Evolutionary conservation across 2,329 filamentous ascomycete genomes (phyloP).

Genomic region (Teratosphaeria gauchensis): DNA sequence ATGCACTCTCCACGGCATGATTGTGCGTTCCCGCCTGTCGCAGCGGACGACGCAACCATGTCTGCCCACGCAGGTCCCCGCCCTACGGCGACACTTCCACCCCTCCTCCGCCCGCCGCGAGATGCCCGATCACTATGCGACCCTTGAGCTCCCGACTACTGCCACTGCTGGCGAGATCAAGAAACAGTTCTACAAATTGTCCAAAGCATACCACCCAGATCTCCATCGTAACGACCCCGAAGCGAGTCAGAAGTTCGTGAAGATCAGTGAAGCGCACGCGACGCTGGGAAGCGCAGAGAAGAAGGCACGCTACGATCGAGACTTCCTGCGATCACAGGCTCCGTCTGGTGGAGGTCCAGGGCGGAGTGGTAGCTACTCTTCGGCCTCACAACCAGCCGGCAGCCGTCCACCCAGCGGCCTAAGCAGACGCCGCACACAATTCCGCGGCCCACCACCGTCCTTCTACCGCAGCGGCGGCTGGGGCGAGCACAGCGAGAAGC

Average conservation of each 20-base stretch:
- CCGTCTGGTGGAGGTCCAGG: constrained; percentile 31
- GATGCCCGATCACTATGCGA: constrained; percentile 66
- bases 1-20: constrained; percentile 19
- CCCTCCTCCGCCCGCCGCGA: constrained; percentile 7
- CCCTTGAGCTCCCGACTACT: constrained; percentile 58
- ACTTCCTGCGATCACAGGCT: constrained; percentile 39
- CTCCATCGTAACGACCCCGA: constrained; percentile 67
- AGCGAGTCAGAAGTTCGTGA: constrained; percentile 57
- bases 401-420: constrained; percentile 73
- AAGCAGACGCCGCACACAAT: constrained; percentile 63
- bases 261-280: constrained; percentile 30
- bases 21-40: constrained; percentile 19
- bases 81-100: constrained; percentile 12
- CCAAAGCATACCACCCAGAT: constrained; percentile 88
- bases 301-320: constrained; percentile 71
- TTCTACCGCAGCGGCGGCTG: constrained; percentile 80
- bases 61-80: not conserved
- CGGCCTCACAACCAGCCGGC: constrained; percentile 49
- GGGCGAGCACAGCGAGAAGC: constrained; percentile 54
- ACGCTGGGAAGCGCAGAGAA: constrained; percentile 49
- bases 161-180: constrained; percentile 75
- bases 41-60: constrained; percentile 17
- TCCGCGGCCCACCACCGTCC: constrained; percentile 76
- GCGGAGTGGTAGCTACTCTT: constrained; percentile 45
- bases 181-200: constrained; percentile 82